Conservation (phyloP, 2,329 filamentous ascomycete genomes). For the Trichoderma semiorbis region DNA sequence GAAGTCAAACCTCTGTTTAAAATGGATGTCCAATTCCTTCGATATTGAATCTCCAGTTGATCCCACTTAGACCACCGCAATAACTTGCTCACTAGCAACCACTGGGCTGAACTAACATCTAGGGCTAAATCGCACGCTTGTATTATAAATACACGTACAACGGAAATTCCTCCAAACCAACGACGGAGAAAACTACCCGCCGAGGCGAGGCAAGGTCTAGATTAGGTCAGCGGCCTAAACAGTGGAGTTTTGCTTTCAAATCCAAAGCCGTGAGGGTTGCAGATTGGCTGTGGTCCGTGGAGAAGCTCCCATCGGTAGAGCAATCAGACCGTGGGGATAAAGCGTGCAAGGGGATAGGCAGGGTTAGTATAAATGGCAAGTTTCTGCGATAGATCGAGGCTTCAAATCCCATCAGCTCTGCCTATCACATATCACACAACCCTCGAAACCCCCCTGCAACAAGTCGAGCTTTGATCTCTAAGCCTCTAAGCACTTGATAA, state of each 20-base stretch:
- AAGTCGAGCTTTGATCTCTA: background rate
- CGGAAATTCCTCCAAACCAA: background rate
- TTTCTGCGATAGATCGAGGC: background rate
- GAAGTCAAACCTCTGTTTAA: background rate
- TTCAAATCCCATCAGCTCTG: background rate
- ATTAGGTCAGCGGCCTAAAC: background rate
- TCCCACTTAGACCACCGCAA: background rate
- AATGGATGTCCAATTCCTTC: background rate
- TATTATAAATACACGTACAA: background rate
- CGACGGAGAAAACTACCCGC: background rate
- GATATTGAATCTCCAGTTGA: background rate
- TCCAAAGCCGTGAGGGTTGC: background rate
- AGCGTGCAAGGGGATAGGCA: background rate
- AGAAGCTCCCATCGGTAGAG: background rate
- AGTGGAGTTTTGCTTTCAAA: constrained; percentile 7
- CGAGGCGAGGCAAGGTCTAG: background rate
- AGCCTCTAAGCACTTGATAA: background rate
- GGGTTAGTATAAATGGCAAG: background rate
- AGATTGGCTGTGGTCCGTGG: background rate
- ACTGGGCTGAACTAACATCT: background rate
- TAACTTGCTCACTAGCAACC: background rate
- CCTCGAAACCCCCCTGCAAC: background rate
- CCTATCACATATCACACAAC: background rate
- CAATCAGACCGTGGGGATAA: background rate
- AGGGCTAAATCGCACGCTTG: background rate